phyloP scores from a whole-genome alignment of 2,329 filamentous ascomycete genomes.

The Ceratocystis huliohia region DNA sequence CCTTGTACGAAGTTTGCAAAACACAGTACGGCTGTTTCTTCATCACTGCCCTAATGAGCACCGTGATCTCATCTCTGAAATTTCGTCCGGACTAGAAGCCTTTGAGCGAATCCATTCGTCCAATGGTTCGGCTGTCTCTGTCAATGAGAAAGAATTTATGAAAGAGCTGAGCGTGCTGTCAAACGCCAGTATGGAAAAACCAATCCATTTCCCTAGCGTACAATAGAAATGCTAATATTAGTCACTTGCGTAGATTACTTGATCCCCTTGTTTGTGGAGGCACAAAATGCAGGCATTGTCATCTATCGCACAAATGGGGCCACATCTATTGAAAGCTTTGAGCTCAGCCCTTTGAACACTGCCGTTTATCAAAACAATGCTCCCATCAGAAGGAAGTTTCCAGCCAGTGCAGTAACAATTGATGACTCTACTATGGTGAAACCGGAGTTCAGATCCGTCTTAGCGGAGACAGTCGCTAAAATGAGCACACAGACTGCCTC shows the following conservation, averaged over 20 bases:
- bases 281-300: conserved; percentile 30
- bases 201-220: too few relatives aligned
- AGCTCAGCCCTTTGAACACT: conserved; percentile 26
- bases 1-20: not conserved
- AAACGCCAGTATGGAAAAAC: not conserved
- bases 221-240: too few relatives aligned
- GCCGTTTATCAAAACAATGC: conserved; percentile 26
- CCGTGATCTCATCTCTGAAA: not conserved
- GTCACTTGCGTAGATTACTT: conserved; percentile 14
- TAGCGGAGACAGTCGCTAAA: conserved; percentile 21
- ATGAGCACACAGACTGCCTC: conserved; percentile 26
- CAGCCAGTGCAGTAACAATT: conserved; percentile 24
- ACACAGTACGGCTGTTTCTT: not conserved
- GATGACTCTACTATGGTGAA: conserved; percentile 16
- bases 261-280: conserved; percentile 26
- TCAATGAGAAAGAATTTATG: not conserved
- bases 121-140: not conserved
- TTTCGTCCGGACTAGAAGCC: not conserved
- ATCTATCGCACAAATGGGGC: conserved; percentile 16
- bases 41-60: not conserved
- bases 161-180: not conserved
- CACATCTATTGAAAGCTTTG: conserved; percentile 24
- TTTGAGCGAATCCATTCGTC: not conserved
- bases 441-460: conserved; percentile 18
- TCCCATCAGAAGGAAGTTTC: conserved; percentile 27